A percentile compares a stretch with the other conserved stretches of the same genome.
Conservation (phyloP, 164 flowering plant species). For the Sedum album region DNA sequence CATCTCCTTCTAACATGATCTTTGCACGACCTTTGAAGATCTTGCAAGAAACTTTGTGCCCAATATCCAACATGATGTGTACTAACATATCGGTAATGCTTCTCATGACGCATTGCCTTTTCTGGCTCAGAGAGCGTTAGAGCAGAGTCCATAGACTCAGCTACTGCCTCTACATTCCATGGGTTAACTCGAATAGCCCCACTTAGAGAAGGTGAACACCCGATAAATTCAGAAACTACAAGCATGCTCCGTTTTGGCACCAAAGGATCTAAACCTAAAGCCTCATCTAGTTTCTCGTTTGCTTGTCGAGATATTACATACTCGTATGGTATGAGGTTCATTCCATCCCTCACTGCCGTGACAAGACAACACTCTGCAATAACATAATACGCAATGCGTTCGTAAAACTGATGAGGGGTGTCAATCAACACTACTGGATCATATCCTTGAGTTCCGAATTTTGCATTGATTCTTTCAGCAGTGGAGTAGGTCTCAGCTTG, state of each 20-base stretch:
- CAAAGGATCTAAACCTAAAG: constrained; percentile 21
- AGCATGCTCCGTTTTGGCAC: constrained; percentile 33
- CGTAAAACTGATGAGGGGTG: constrained; percentile 30
- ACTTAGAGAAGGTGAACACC: constrained; percentile 40
- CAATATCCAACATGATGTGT: constrained; percentile 47
- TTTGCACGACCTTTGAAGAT: constrained; percentile 37
- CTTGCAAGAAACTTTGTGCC: constrained; percentile 38
- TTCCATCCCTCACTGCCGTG: constrained; percentile 45
- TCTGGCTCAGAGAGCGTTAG: constrained; percentile 25
- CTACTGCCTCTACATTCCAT: constrained; percentile 37
- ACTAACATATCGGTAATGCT: constrained; percentile 37
- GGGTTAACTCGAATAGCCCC: constrained; percentile 43
- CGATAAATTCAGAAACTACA: constrained; percentile 40
- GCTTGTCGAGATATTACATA: constrained; percentile 39
- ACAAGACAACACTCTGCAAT: constrained; percentile 43
- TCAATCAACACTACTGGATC: constrained; percentile 35
- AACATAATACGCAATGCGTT: constrained; percentile 36
- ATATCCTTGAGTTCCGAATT: constrained; percentile 35
- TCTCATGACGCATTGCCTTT: constrained; percentile 38
- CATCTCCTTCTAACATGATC: constrained; percentile 35
- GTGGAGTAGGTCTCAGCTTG: constrained; percentile 28
- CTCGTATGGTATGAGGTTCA: constrained; percentile 43
- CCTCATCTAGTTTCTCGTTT: constrained; percentile 28
- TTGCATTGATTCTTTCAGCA: constrained; percentile 25
- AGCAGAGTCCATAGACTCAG: constrained; percentile 42